phyloP scores from a whole-genome alignment of 1,139 yeast species.

The Debaryomyces fabryi region DNA sequence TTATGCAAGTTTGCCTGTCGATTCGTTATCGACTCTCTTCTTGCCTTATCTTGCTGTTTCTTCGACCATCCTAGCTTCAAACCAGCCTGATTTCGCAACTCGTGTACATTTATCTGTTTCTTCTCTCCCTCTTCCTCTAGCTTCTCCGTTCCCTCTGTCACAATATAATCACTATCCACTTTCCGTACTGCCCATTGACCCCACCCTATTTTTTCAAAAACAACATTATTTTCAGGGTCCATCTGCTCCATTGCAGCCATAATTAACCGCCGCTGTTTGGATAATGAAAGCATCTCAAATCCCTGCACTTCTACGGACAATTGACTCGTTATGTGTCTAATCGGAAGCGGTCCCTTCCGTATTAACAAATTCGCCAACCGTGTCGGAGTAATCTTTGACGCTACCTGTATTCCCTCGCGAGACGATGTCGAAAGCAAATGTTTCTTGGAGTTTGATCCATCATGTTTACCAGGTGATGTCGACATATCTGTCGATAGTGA shows the following conservation, averaged over 20 bases:
- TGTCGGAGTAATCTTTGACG: slow-evolving; percentile 81
- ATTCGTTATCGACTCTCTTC: slow-evolving; percentile 62
- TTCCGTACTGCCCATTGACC: slow-evolving; percentile 92
- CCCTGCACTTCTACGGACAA: slow-evolving; percentile 75
- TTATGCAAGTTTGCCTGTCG: slow-evolving; percentile 48
- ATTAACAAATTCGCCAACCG: slow-evolving; percentile 70
- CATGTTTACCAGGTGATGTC: slow-evolving; percentile 3
- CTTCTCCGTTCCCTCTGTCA: slow-evolving; percentile 44
- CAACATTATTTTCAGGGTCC: slow-evolving; percentile 61
- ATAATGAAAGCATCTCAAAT: slow-evolving; percentile 76
- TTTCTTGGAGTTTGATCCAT: slow-evolving; percentile 18
- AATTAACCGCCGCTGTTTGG: slow-evolving; percentile 87
- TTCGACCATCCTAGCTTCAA: slow-evolving; percentile 51
- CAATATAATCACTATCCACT: slow-evolving; percentile 53
- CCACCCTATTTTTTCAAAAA: slow-evolving; percentile 96
- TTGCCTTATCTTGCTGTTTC: slow-evolving; percentile 22
- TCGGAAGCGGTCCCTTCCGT: slow-evolving; percentile 85
- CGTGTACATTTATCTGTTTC: slow-evolving; percentile 41
- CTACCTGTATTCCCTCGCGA: slow-evolving; percentile 88
- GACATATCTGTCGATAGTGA: slow-evolving; percentile 1
- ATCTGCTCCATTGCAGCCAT: slow-evolving; percentile 80
- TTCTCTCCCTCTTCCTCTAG: slow-evolving; percentile 22
- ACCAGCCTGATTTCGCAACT: slow-evolving; percentile 42
- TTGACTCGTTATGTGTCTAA: slow-evolving; percentile 84
- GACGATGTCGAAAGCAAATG: slow-evolving; percentile 70